Conservation (phyloP, 257 asterid genomes). For the Ajuga chamaepitys region DNA sequence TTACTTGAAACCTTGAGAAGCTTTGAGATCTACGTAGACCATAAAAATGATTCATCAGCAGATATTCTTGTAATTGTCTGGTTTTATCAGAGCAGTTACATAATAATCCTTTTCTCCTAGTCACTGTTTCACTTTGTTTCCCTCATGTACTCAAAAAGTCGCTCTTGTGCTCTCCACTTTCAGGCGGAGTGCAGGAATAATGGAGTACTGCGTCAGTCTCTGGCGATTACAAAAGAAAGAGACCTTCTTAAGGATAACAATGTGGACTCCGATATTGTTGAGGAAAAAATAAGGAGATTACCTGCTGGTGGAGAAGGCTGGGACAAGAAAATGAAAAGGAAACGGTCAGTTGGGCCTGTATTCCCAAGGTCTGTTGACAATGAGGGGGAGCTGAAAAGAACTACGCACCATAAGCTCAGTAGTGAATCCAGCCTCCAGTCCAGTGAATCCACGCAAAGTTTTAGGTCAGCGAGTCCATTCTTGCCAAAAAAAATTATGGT, state of each 20-base stretch:
- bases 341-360: conserved; percentile 81
- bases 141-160: conserved; percentile 4
- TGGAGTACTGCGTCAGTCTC: conserved; percentile 57
- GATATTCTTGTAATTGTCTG: neutral
- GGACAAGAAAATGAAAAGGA: conserved; percentile 93
- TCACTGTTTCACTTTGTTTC: conserved; percentile 2
- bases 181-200: conserved; percentile 70
- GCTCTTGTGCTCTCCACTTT: conserved; percentile 11
- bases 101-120: neutral
- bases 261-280: conserved; percentile 52
- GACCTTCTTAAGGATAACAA: conserved; percentile 48
- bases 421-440: conserved; percentile 62
- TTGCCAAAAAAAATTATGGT: neutral
- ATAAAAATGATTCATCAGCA: neutral
- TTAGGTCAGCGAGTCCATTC: conserved; percentile 39
- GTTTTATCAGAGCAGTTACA: neutral
- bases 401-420: conserved; percentile 50
- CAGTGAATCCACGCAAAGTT: conserved; percentile 50
- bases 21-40: neutral
- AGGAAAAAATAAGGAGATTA: conserved; percentile 74
- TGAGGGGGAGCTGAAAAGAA: conserved; percentile 64
- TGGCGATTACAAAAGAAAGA: conserved; percentile 51
- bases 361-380: conserved; percentile 56
- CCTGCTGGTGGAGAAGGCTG: conserved; percentile 89
- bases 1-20: conserved; percentile 1